These are phyloP conservation scores for Neonectria neomacrospora DNA, from an alignment of 2,329 filamentous ascomycete genomes.

Conservation along the genomic window DNA sequence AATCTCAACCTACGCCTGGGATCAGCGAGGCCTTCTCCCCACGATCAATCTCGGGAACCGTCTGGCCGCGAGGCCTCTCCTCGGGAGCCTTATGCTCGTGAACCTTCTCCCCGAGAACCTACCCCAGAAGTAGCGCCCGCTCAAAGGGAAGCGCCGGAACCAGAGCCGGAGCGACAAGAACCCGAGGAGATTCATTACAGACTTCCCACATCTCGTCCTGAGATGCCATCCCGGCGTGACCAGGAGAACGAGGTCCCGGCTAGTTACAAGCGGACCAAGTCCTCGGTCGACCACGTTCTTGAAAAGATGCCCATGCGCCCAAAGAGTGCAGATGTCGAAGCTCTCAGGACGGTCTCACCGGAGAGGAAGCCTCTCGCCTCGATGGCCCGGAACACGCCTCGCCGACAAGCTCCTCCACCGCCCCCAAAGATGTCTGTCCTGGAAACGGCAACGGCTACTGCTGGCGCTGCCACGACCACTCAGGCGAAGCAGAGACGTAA, in stretches of 20 bases:
- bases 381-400: conserved; percentile 76
- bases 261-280: conserved; percentile 72
- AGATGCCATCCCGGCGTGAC: conserved; percentile 73
- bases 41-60: conserved; percentile 35
- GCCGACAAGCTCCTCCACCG: conserved; percentile 79
- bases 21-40: conserved; percentile 48
- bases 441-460: conserved; percentile 87
- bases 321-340: conserved; percentile 56
- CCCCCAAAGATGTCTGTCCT: conserved; percentile 97
- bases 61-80: conserved; percentile 2
- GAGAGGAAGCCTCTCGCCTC: conserved; percentile 66
- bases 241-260: conserved; percentile 87
- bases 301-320: conserved; percentile 67
- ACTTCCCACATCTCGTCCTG: conserved; percentile 53
- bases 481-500: conserved; percentile 81
- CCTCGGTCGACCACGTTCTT: conserved; percentile 62
- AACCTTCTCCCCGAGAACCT: conserved; percentile 5
- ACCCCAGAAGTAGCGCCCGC: neutral
- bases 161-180: conserved; percentile 47
- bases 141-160: neutral
- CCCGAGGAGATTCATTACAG: conserved; percentile 61
- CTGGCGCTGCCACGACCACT: conserved; percentile 80
- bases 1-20: conserved; percentile 50
- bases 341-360: conserved; percentile 57
- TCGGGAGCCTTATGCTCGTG: conserved; percentile 6